Evolutionary conservation across 2,329 filamentous ascomycete genomes (phyloP).

Genomic region (Ascochyta rabiei): DNA sequence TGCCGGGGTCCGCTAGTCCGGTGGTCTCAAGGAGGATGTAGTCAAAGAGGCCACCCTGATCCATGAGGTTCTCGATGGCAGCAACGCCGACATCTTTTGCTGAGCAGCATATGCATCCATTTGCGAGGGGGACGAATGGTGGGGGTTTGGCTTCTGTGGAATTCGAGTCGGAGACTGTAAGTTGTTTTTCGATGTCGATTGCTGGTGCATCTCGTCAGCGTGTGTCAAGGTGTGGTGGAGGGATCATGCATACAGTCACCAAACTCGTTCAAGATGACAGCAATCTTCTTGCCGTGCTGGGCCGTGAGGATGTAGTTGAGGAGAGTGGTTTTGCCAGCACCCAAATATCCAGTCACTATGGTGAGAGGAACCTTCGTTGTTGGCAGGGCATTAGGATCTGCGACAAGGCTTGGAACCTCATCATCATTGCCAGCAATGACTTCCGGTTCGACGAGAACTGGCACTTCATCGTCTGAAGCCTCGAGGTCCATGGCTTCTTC

Average conservation of each 20-base stretch:
- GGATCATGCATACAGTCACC: conserved; percentile 34
- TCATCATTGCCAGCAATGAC: conserved; percentile 28
- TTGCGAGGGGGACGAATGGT: conserved; percentile 87
- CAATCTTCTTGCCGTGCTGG: conserved; percentile 96
- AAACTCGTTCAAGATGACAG: conserved; percentile 88
- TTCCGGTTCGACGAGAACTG: conserved; percentile 62
- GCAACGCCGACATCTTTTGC: conserved; percentile 96
- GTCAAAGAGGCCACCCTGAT: conserved; percentile 90
- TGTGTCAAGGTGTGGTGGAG: background rate
- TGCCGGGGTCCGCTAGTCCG: conserved; percentile 91
- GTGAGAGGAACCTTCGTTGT: conserved; percentile 78
- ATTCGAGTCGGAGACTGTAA: conserved; percentile 72
- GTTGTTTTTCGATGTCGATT: conserved; percentile 91
- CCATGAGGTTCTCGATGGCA: conserved; percentile 95
- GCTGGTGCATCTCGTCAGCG: conserved; percentile 57
- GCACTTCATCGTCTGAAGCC: conserved; percentile 42
- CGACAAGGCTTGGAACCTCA: conserved; percentile 30
- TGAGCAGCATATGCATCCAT: conserved; percentile 97
- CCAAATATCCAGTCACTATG: conserved; percentile 89
- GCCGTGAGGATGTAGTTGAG: conserved; percentile 96
- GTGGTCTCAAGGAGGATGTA: conserved; percentile 98
- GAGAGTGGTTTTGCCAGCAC: conserved; percentile 92
- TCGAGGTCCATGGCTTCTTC: conserved; percentile 9
- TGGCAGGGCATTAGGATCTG: conserved; percentile 54
- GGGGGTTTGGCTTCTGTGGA: conserved; percentile 36